Evolutionary conservation across 768 basidiomycete species (phyloP).

Genomic region (Tylopilus sp.): DNA sequence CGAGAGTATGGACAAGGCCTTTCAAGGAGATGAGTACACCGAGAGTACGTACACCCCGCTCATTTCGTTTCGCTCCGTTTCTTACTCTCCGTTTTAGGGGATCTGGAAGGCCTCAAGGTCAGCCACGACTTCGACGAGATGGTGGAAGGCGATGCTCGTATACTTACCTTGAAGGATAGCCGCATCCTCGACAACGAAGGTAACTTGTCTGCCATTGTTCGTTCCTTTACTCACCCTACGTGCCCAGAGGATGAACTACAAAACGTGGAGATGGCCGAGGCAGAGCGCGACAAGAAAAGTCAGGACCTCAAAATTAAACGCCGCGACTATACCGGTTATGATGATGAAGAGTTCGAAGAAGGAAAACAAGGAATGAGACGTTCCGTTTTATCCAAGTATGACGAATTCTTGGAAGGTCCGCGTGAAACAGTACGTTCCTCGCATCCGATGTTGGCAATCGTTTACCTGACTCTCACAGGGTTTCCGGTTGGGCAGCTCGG

Average conservation of each 20-base stretch:
- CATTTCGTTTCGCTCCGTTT: neutral
- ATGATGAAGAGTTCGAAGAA: slow-evolving; percentile 88
- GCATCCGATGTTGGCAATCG: neutral
- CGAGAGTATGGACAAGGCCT: slow-evolving; percentile 77
- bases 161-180: slow-evolving; percentile 95
- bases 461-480: slow-evolving; percentile 45
- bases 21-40: slow-evolving; percentile 72
- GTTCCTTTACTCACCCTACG: neutral
- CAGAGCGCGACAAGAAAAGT: slow-evolving; percentile 74
- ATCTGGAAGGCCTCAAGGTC: slow-evolving; percentile 92
- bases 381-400: slow-evolving; percentile 87
- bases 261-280: slow-evolving; percentile 92
- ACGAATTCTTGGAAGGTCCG: slow-evolving; percentile 79
- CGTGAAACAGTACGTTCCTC: slow-evolving; percentile 55
- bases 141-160: slow-evolving; percentile 90
- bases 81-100: slow-evolving; percentile 47
- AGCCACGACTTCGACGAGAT: slow-evolving; percentile 91
- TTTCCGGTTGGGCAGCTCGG: slow-evolving; percentile 78
- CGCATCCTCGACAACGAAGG: slow-evolving; percentile 95
- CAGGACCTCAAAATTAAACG: slow-evolving; percentile 85
- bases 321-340: slow-evolving; percentile 89
- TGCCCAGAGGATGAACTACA: slow-evolving; percentile 91
- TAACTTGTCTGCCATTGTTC: slow-evolving; percentile 22
- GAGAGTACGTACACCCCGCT: slow-evolving; percentile 59
- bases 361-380: slow-evolving; percentile 78